Base-by-base conservation (phyloP, 352 stramenopile genomes). In the Phytophthora pluvialis region DNA sequence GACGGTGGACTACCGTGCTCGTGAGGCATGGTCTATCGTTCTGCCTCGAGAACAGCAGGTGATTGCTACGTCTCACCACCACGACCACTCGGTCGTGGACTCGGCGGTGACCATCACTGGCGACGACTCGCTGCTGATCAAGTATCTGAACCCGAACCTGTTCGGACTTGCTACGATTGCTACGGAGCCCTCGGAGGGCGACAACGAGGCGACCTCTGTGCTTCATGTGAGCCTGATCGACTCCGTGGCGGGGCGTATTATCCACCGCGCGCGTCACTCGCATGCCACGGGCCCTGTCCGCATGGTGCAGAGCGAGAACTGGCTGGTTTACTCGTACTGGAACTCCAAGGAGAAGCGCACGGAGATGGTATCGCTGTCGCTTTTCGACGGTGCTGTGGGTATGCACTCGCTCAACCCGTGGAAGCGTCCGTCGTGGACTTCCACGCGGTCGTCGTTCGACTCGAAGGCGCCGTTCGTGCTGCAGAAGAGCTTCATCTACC, bases 81-180 rank as follows among this genome's bases (percentile, higher is more conserved):
- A 85, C 32, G 82, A 93, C 15, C 70, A 80, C 49, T 75, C 72
- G 1, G 82, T 91, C 5, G 73, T 94, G 8, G 85, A 94, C 59
- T 93, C 84, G 25, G 77, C 83, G 0, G 85, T 95, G 45, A 94
- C 84, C 3, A 88, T 95, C 39, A 91, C 84, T 3, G 97, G 97
- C 48, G 97, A 99, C 71, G 95, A 99, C 72, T 98, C 96, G 36
- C 72, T 99, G 25, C 71, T 99, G 29, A 78, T 99, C 49, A 99
- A 99, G 77, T 99, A 99, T 75, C 67, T 99, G 38, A 99, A 99
- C 77, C 96, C 97, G 33, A 96, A 99, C 69, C 77, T 99, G 48
- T 90, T 97, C 40, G 91, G 94, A 1, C 63, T 99, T 40, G 85
- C 96, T 12, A 98, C 95, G 7, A 71, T 97, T 42, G 63, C 78